A percentile compares a stretch with the other conserved stretches of the same genome.
Conservation (phyloP, 805 yeast species). For the Candida qinlingensis region DNA sequence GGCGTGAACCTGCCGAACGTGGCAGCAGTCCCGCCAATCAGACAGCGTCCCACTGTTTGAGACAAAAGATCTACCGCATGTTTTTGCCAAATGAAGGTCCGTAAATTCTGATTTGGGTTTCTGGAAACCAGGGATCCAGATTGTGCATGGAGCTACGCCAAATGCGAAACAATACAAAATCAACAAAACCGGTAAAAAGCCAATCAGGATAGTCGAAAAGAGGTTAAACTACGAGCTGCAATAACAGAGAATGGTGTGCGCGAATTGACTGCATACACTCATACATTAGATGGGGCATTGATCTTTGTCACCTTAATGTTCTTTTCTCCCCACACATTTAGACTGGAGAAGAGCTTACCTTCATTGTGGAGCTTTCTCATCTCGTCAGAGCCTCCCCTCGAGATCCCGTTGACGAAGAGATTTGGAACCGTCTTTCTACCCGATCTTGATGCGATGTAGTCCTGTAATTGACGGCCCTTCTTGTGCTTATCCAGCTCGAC, state of each 20-base stretch:
- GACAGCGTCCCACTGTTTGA: too few relatives aligned
- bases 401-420: constrained; percentile 63
- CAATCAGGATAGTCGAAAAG: too few relatives aligned
- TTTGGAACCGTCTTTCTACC: constrained; percentile 92
- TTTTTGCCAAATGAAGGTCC: too few relatives aligned
- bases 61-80: too few relatives aligned
- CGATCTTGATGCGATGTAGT: constrained; percentile 57
- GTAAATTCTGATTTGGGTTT: too few relatives aligned
- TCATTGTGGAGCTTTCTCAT: constrained; percentile 55
- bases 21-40: too few relatives aligned
- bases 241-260: not conserved
- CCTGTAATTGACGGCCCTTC: constrained; percentile 72
- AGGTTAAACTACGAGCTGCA: too few relatives aligned
- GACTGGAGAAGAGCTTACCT: constrained; percentile 44
- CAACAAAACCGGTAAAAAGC: too few relatives aligned
- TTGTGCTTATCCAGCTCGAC: constrained; percentile 82
- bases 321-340: constrained; percentile 62
- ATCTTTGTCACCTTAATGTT: constrained; percentile 42
- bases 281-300: constrained; percentile 52
- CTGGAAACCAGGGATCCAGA: too few relatives aligned
- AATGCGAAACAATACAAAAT: too few relatives aligned
- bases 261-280: not conserved
- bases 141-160: too few relatives aligned
- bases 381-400: constrained; percentile 90
- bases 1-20: too few relatives aligned